Conservation (phyloP, 768 basidiomycete genomes). For the Tricholomella constricta region DNA sequence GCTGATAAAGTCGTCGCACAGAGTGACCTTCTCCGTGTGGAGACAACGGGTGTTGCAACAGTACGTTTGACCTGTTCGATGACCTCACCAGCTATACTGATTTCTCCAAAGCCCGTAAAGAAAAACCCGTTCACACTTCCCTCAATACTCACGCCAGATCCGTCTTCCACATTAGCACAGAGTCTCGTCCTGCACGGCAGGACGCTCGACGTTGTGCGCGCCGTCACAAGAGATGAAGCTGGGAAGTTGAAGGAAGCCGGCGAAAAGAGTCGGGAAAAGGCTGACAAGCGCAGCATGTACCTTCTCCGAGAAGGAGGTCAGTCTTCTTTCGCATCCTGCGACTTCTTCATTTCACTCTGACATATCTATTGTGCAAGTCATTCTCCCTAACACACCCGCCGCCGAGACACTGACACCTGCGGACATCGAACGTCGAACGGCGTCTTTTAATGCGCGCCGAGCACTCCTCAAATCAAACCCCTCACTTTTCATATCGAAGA, state of each 20-base stretch:
- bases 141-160: slow-evolving; percentile 92
- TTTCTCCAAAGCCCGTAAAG: slow-evolving; percentile 42
- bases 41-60: slow-evolving; percentile 53
- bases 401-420: slow-evolving; percentile 67
- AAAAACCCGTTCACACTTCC: slow-evolving; percentile 87
- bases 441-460: slow-evolving; percentile 84
- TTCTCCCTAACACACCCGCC: slow-evolving; percentile 84
- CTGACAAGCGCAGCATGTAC: slow-evolving; percentile 95
- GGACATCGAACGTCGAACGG: slow-evolving; percentile 85
- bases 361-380: slow-evolving; percentile 52
- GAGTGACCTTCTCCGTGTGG: slow-evolving; percentile 67
- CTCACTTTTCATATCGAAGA: slow-evolving; percentile 91
- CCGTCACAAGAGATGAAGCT: slow-evolving; percentile 90
- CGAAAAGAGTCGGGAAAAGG: slow-evolving; percentile 82
- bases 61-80: slow-evolving; percentile 21
- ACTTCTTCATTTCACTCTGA: not conserved
- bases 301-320: slow-evolving; percentile 93
- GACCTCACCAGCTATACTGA: not conserved
- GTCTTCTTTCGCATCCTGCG: slow-evolving; percentile 24
- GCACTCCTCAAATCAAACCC: slow-evolving; percentile 88
- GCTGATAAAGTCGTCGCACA: slow-evolving; percentile 85
- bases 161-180: slow-evolving; percentile 80
- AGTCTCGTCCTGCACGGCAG: slow-evolving; percentile 89
- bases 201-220: slow-evolving; percentile 86
- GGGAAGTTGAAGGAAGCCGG: slow-evolving; percentile 86